A percentile compares a stretch with the other conserved stretches of the same genome.
Conservation (phyloP, 805 yeast genomes). For the Saccharomycopsis sp. region DNA sequence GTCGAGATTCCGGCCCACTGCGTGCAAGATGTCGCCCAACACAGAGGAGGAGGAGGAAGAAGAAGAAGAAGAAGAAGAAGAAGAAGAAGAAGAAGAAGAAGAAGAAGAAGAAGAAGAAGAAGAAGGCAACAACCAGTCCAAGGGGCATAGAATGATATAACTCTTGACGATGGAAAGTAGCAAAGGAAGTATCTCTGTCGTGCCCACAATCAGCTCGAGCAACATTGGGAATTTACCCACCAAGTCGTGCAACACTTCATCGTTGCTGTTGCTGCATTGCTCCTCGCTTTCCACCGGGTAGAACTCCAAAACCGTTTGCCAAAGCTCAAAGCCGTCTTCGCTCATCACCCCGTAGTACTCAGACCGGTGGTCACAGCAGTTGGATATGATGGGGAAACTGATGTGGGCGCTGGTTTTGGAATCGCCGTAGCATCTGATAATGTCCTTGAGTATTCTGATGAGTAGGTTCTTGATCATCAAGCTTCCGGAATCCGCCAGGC, state of each 20-base stretch:
- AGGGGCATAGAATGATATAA: slow-evolving; percentile 44
- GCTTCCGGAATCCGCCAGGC: slow-evolving; percentile 25
- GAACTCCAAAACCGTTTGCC: slow-evolving; percentile 63
- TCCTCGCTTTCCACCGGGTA: slow-evolving; percentile 34
- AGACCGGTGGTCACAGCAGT: slow-evolving; percentile 54
- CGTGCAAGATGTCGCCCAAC: slow-evolving; percentile 35
- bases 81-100: slow-evolving; percentile 1
- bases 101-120: slow-evolving; percentile 1
- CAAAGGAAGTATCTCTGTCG: slow-evolving; percentile 67
- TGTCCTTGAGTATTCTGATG: slow-evolving; percentile 47
- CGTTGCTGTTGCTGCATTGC: too few species aligned
- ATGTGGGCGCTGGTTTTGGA: slow-evolving; percentile 43
- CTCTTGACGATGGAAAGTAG: slow-evolving; percentile 54
- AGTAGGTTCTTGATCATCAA: slow-evolving; percentile 43
- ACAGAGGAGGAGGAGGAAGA: too few species aligned
- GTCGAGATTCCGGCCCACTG: slow-evolving; percentile 44
- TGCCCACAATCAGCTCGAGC: slow-evolving; percentile 49
- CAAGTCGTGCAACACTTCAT: slow-evolving; percentile 27
- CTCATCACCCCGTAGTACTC: slow-evolving; percentile 47
- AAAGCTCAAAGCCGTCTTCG: slow-evolving; percentile 82
- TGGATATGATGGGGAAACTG: slow-evolving; percentile 53
- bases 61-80: slow-evolving; percentile 1
- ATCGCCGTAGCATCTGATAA: slow-evolving; percentile 45
- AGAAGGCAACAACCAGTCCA: too few species aligned
- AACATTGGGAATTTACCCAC: slow-evolving; percentile 44